Evolutionary conservation across 1,284 basidiomycete genomes (phyloP), one percentile per base, ranked within the genome.

Genomic region (Irpex sp.): DNA sequence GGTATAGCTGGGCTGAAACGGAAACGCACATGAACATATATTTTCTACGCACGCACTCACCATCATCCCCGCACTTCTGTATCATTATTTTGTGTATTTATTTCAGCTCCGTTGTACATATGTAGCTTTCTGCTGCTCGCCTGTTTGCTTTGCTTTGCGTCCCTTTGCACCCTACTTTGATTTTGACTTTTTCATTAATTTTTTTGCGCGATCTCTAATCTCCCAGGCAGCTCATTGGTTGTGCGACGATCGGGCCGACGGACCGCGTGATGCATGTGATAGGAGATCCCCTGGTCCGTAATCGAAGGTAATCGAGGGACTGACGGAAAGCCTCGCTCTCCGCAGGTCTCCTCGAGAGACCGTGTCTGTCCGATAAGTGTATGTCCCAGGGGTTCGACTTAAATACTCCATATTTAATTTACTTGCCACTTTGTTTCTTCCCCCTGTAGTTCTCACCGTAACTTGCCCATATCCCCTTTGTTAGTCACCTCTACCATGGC

Each of bases 1-100:
- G 74, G 77, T 15, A 70, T 81, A 17, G 73, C 76, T 59, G 86
- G 86, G 6, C 73, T 75, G 68, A 90, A 89, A 77, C 77, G 87
- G 65, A 90, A 88, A 70, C 79, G 88, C 64, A 74, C 66, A 72
- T 51, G 26, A 36, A n/a, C 49, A n/a, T 51, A n/a, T 51, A n/a
- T 59, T 49, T 21, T n/a, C 37, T 47, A 26, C 40, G 34, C 57
- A 61, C 47, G 58, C 21, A 38, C 26, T 62, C 38, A 44, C 34
- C 55, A 51, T 38, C 48, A 49, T 49, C 19, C 49, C 8, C 60
- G 17, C 15, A 47, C 13, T 8, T n/a, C 36, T 66, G 64, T 68
- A 66, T 67, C 59, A 38, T 67, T 67, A 67, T 66, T 13, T 2
- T 67, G 64, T 64, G 63, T 64, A 64, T 64, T 9, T 37, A 26